Evolutionary conservation across 768 basidiomycete genomes (phyloP).

Genomic region (Termitomyces titanicus): DNA sequence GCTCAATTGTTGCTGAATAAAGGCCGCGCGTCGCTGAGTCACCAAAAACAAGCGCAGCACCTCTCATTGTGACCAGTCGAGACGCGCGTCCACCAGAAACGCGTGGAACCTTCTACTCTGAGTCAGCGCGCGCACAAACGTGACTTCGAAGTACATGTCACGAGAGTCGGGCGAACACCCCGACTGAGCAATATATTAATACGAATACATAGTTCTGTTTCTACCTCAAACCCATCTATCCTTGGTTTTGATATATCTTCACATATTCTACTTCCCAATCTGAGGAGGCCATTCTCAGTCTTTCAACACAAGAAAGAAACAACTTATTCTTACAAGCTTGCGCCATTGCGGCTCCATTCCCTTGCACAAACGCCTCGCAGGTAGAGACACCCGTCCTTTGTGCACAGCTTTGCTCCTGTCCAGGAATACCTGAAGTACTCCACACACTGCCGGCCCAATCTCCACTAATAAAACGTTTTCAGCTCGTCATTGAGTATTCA

Average conservation of each 20-base stretch:
- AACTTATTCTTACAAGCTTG: slow-evolving; percentile 67
- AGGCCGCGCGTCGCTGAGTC: slow-evolving; percentile 19
- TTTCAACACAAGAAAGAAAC: not conserved
- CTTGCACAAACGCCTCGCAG: slow-evolving; percentile 74
- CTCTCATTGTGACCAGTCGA: slow-evolving; percentile 6
- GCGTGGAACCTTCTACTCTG: slow-evolving; percentile 12
- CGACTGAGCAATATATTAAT: too few relatives aligned
- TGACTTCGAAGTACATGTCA: not conserved
- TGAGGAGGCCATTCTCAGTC: slow-evolving; percentile 24
- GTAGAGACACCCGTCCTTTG: slow-evolving; percentile 76
- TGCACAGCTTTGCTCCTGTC: slow-evolving; percentile 85
- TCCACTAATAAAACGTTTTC: slow-evolving; percentile 44
- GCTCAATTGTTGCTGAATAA: slow-evolving; percentile 13
- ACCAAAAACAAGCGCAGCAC: not conserved
- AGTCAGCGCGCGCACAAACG: not conserved
- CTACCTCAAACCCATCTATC: not conserved
- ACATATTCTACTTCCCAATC: slow-evolving; percentile 84
- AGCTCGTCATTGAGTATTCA: not conserved
- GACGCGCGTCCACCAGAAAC: slow-evolving; percentile 15
- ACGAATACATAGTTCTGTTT: not conserved
- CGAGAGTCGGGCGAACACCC: too few relatives aligned
- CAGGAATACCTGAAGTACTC: slow-evolving; percentile 67
- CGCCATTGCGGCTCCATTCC: slow-evolving; percentile 63
- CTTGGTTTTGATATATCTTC: slow-evolving; percentile 56
- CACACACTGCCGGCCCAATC: slow-evolving; percentile 90